Evolutionary conservation across 2,329 filamentous ascomycete genomes (phyloP).

Genomic region (Ascochyta rabiei): DNA sequence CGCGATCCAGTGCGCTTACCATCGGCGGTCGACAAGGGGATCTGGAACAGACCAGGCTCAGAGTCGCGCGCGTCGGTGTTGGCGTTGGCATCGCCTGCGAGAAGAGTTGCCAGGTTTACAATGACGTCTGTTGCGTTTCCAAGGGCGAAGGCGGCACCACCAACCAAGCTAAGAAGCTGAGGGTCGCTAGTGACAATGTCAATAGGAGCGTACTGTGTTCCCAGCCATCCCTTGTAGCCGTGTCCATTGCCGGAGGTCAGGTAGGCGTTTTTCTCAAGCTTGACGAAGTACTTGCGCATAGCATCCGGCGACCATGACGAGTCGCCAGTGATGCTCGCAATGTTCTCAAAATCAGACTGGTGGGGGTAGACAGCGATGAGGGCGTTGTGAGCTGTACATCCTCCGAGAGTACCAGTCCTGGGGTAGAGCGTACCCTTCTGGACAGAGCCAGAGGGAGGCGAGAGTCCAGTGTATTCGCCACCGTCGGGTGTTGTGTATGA

Average conservation of each 20-base stretch:
- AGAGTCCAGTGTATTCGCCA: conserved; percentile 55
- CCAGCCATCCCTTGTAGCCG: conserved; percentile 64
- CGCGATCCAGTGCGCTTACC: conserved; percentile 60
- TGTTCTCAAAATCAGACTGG: conserved; percentile 64
- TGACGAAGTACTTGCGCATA: conserved; percentile 65
- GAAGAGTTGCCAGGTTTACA: conserved; percentile 43
- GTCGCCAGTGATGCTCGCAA: conserved; percentile 65
- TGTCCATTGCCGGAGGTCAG: conserved; percentile 56
- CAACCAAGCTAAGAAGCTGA: conserved; percentile 60
- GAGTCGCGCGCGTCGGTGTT: conserved; percentile 54
- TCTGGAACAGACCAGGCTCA: conserved; percentile 60
- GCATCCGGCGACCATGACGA: conserved; percentile 62
- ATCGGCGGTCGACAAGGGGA: conserved; percentile 61
- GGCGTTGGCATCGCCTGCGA: conserved; percentile 59
- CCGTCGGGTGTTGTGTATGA: conserved; percentile 56
- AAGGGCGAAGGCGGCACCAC: conserved; percentile 60
- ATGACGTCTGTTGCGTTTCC: conserved; percentile 48
- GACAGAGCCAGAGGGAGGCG: conserved; percentile 59
- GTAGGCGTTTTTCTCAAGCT: conserved; percentile 62
- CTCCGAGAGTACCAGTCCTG: conserved; percentile 62
- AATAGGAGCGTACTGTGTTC: conserved; percentile 58
- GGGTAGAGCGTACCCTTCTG: conserved; percentile 64
- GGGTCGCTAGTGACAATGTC: conserved; percentile 59
- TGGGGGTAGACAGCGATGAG: conserved; percentile 65
- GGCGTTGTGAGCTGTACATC: conserved; percentile 68